Conservation (phyloP, 108 stramenopile species). For the Cylindrotheca fusiformis region DNA sequence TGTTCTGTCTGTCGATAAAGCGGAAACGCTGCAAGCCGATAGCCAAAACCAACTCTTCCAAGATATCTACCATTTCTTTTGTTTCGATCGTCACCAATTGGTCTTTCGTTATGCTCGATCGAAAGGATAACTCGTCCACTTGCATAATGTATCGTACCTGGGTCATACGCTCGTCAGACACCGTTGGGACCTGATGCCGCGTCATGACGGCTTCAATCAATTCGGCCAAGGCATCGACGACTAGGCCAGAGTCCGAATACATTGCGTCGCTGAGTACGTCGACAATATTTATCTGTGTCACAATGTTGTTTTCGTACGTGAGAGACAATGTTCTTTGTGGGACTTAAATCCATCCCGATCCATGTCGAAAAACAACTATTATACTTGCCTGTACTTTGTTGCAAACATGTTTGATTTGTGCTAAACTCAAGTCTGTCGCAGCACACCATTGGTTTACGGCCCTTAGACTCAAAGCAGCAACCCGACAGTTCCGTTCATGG, state of each 20-base stretch:
- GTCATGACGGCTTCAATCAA: slow-evolving; percentile 56
- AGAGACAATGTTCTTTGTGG: background rate
- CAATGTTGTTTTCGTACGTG: background rate
- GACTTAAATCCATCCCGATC: background rate
- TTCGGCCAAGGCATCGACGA: slow-evolving; percentile 70
- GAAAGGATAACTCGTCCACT: slow-evolving; percentile 42
- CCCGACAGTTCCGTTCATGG: slow-evolving; percentile 26
- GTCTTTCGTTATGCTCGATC: slow-evolving; percentile 30
- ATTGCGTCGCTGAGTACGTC: slow-evolving; percentile 64
- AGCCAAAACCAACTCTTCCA: slow-evolving; percentile 60
- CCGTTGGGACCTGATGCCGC: slow-evolving; percentile 12
- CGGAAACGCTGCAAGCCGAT: slow-evolving; percentile 73
- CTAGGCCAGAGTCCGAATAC: slow-evolving; percentile 61
- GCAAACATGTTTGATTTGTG: slow-evolving; percentile 46
- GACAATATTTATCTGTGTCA: slow-evolving; percentile 59
- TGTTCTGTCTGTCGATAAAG: slow-evolving; percentile 51
- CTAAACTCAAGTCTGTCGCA: slow-evolving; percentile 44
- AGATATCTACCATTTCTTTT: slow-evolving; percentile 47
- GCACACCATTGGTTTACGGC: slow-evolving; percentile 49
- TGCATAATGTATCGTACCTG: slow-evolving; percentile 47
- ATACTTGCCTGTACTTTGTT: slow-evolving; percentile 41
- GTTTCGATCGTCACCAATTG: slow-evolving; percentile 45
- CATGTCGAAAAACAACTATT: background rate
- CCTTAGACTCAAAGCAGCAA: slow-evolving; percentile 33
- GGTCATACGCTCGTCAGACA: slow-evolving; percentile 34